These are phyloP conservation scores for Ashbya aceris DNA, from an alignment of 1,139 yeast species.

Conservation along the genomic window DNA sequence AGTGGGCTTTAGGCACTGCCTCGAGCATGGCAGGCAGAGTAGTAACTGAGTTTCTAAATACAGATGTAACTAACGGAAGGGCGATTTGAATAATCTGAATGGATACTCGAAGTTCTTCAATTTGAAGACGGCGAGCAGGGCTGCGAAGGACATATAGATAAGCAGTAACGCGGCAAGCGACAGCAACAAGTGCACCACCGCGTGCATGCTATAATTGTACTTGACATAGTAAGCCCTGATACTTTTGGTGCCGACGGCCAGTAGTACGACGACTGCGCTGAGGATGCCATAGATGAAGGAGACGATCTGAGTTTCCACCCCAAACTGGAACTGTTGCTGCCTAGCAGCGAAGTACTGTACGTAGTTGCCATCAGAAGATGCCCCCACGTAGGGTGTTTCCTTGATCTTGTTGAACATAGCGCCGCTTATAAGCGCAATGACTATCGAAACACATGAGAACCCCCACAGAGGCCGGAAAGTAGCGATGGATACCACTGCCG, in stretches of 20 bases:
- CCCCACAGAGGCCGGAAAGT: constrained; percentile 56
- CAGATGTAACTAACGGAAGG: constrained; percentile 5
- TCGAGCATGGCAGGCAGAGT: neutral
- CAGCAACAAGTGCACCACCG: constrained; percentile 38
- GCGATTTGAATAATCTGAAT: constrained; percentile 31
- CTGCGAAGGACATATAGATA: constrained; percentile 45
- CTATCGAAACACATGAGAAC: constrained; percentile 43
- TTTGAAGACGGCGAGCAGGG: constrained; percentile 46
- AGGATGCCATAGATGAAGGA: constrained; percentile 54
- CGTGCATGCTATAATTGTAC: constrained; percentile 11
- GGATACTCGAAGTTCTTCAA: constrained; percentile 60
- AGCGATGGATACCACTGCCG: constrained; percentile 28
- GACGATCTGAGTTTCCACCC: constrained; percentile 72
- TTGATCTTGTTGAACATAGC: constrained; percentile 91
- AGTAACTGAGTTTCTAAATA: neutral
- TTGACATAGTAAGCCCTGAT: constrained; percentile 30
- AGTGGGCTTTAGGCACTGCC: neutral
- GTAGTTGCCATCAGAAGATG: constrained; percentile 41
- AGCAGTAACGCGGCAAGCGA: constrained; percentile 34
- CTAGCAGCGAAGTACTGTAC: constrained; percentile 52
- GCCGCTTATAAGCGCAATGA: constrained; percentile 74
- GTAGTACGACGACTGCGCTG: constrained; percentile 40
- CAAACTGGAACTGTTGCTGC: constrained; percentile 70
- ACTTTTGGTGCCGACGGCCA: constrained; percentile 42
- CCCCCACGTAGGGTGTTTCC: constrained; percentile 58